Conservation (phyloP, 116 monocot species). For the Iris pallida region DNA sequence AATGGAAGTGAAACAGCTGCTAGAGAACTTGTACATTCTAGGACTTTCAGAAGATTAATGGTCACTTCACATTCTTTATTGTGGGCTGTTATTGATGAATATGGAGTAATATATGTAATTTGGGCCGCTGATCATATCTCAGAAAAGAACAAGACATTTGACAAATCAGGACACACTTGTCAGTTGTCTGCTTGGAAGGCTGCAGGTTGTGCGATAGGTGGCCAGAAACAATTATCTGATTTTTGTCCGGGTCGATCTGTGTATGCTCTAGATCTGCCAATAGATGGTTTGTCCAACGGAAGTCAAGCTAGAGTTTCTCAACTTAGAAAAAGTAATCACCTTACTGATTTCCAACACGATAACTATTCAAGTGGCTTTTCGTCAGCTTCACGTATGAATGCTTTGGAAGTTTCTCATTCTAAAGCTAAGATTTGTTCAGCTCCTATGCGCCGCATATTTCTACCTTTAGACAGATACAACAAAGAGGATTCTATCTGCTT, state of each 20-base stretch:
- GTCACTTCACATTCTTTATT: conserved; percentile 46
- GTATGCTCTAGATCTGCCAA: conserved; percentile 8
- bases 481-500: conserved; percentile 43
- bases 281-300: conserved; percentile 4
- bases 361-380: conserved; percentile 32
- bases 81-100: conserved; percentile 56
- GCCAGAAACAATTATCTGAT: conserved; percentile 22
- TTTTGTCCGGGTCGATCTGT: conserved; percentile 6
- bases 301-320: neutral
- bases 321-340: conserved; percentile 18
- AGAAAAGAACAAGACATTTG: conserved; percentile 14
- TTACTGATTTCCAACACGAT: conserved; percentile 4
- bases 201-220: conserved; percentile 56
- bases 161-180: conserved; percentile 11
- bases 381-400: conserved; percentile 18
- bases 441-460: conserved; percentile 52
- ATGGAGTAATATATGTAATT: conserved; percentile 66
- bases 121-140: conserved; percentile 38
- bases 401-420: conserved; percentile 7
- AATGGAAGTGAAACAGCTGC: conserved; percentile 8
- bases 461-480: conserved; percentile 48
- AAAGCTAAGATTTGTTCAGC: conserved; percentile 7
- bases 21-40: conserved; percentile 5
- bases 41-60: conserved; percentile 58
- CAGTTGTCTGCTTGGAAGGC: conserved; percentile 46